Base-by-base conservation (phyloP, 495 filamentous ascomycete species). In the Lichenothelia convexa region DNA sequence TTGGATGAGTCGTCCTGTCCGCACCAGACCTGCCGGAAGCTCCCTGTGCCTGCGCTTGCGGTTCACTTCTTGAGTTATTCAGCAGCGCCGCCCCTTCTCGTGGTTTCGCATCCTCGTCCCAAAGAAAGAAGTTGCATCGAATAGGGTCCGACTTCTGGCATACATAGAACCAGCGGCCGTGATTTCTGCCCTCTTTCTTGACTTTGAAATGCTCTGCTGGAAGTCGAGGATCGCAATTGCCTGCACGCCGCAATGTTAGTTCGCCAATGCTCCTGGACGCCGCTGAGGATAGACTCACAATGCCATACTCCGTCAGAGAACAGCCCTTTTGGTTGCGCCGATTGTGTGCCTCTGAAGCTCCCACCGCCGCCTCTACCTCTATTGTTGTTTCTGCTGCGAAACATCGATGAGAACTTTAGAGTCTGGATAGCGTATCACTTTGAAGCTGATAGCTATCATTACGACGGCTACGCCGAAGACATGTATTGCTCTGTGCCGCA, bases 41-140 rank as follows among this genome's bases (percentile, higher is more conserved):
- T n/a, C n/a, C n/a, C n/a, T n/a, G n/a, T n/a, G n/a, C n/a, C n/a
- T n/a, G n/a, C n/a, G n/a, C n/a, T n/a, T 27, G 24, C 2, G 45
- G 42, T 22, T 67, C 49, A 26, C 49, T 43, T 34, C 54, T 56
- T 12, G 60, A 62, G 43, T 73, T 75, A 38, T 56, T 62, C 21
- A 71, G 45, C 3, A 75, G 48, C 4, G 59, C 56, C 8, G 50
- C 53, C 42, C 64, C 61, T 45, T 80, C 73, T 11, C 73, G 62
- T 17, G 41, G 44, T 21, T 65, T 53, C 0, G 78, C 79, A 12
- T 72, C 67, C 15, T 73, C 70, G 22, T 65, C 61, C 70, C 74
- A 84, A 1, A 84, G 54, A 48, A 82, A 86, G 61, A 84, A 84
- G 18, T 61, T 57, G 50, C 80, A 86, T 26, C 63, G 59, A 18